Evolutionary conservation across 352 stramenopile species (phyloP).

Genomic region (Plasmopara viticola): DNA sequence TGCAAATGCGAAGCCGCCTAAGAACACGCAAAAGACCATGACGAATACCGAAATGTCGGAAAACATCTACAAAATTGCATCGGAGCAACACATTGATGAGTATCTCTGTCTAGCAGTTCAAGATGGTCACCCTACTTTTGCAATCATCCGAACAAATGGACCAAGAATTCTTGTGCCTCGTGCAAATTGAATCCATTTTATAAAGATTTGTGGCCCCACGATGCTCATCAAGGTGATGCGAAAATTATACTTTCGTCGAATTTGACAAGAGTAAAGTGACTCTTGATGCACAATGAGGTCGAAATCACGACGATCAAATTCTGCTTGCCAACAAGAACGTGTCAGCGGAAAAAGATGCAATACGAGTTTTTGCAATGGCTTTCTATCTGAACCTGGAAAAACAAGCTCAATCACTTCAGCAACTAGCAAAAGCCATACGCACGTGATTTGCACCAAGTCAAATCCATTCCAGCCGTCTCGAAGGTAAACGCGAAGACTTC

Average conservation of each 20-base stretch:
- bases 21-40: conserved; percentile 66
- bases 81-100: neutral
- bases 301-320: conserved; percentile 33
- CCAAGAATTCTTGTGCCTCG: conserved; percentile 57
- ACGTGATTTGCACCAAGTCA: conserved; percentile 62
- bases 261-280: conserved; percentile 47
- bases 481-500: conserved; percentile 53
- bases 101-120: neutral
- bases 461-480: conserved; percentile 77
- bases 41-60: conserved; percentile 70
- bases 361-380: neutral
- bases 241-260: conserved; percentile 62
- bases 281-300: conserved; percentile 50
- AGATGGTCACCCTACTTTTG: conserved; percentile 37
- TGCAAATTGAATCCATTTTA: conserved; percentile 79
- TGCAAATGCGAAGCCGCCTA: conserved; percentile 66
- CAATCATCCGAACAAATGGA: conserved; percentile 82
- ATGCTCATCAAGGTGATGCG: conserved; percentile 76
- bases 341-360: neutral
- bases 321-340: neutral
- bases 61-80: conserved; percentile 53
- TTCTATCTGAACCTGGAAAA: conserved; percentile 4
- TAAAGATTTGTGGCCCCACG: conserved; percentile 68
- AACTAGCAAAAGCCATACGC: conserved; percentile 56
- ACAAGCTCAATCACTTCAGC: conserved; percentile 47